Conservation (phyloP, 257 asterid genomes). For the Jasminum sambac region DNA sequence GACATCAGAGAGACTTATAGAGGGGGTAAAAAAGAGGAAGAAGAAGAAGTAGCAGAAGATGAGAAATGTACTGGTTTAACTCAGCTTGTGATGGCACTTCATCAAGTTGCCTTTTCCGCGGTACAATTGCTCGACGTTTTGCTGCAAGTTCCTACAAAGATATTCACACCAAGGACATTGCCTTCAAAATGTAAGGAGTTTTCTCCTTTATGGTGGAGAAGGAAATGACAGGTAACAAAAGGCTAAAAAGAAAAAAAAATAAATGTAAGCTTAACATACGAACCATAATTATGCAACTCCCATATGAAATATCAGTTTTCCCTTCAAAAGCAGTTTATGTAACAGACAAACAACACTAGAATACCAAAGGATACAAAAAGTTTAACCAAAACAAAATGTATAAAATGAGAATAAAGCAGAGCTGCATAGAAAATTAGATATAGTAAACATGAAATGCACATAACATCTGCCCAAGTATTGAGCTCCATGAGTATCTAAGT, state of each 20-base stretch:
- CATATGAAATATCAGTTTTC: neutral
- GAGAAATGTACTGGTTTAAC: slow-evolving; percentile 69
- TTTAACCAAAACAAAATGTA: neutral
- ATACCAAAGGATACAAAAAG: neutral
- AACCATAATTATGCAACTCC: neutral
- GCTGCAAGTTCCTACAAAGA: slow-evolving; percentile 58
- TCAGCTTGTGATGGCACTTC: slow-evolving; percentile 71
- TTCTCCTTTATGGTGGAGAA: neutral
- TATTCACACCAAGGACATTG: neutral
- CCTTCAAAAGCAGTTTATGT: neutral
- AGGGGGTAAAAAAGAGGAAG: no score
- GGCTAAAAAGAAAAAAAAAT: no score
- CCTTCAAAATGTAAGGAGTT: neutral
- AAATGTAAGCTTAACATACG: neutral
- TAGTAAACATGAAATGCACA: neutral
- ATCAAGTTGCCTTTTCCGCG: slow-evolving; percentile 61
- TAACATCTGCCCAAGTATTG: neutral
- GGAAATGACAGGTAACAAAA: slow-evolving; percentile 11
- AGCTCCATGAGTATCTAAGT: neutral
- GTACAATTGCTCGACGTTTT: slow-evolving; percentile 53
- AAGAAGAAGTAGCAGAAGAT: slow-evolving; percentile 25
- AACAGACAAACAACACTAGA: neutral
- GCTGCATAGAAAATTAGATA: neutral
- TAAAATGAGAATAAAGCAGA: neutral
- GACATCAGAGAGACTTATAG: neutral